phyloP scores from a whole-genome alignment of 257 asterid genomes.

The Solanum lignicaule region DNA sequence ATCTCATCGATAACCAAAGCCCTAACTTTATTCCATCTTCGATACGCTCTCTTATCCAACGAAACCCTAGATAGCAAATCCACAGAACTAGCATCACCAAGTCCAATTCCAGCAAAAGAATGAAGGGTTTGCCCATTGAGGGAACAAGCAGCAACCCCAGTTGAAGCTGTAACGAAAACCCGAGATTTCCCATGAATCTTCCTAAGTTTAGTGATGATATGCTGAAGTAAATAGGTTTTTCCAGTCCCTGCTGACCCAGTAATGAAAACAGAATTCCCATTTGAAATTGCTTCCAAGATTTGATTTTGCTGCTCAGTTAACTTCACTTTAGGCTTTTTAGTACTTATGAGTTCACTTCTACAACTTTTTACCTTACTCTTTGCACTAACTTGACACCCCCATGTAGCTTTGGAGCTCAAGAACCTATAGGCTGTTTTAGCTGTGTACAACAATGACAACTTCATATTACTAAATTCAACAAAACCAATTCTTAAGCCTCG shows the following conservation, averaged over 20 bases:
- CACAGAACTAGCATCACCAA: conserved; percentile 17
- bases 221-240: conserved; percentile 44
- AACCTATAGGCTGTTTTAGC: conserved; percentile 24
- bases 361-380: conserved; percentile 10
- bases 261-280: conserved; percentile 48
- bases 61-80: conserved; percentile 32
- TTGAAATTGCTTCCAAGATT: conserved; percentile 39
- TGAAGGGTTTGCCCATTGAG: conserved; percentile 52
- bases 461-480: conserved; percentile 12
- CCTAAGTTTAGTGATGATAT: conserved; percentile 31
- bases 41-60: conserved; percentile 20
- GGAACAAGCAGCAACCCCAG: conserved; percentile 64
- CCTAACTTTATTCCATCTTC: conserved; percentile 51
- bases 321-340: conserved; percentile 15
- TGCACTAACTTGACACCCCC: background rate
- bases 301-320: conserved; percentile 57
- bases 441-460: conserved; percentile 23
- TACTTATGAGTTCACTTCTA: conserved; percentile 4
- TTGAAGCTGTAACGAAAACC: conserved; percentile 68
- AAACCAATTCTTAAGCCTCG: background rate
- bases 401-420: conserved; percentile 28
- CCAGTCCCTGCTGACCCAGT: conserved; percentile 88
- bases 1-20: conserved; percentile 57
- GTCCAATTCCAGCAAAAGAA: conserved; percentile 49
- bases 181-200: conserved; percentile 33